phyloP scores from a whole-genome alignment of 306 rosid genomes.

The Hippophae gyantsensis region DNA sequence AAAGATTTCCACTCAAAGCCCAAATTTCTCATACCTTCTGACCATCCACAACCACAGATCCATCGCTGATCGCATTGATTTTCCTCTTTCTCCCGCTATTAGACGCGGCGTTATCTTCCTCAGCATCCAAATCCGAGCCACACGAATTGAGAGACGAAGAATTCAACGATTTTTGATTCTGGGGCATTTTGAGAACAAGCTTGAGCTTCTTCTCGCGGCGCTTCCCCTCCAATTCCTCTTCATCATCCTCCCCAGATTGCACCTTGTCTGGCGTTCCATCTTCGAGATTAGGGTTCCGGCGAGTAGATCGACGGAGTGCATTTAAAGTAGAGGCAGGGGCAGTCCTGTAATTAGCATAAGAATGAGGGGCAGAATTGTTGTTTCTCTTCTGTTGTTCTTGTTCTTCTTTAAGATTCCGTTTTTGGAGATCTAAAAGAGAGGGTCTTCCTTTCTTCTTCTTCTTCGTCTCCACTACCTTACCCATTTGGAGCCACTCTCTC shows the following conservation, averaged over 20 bases:
- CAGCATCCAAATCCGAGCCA: conserved; percentile 39
- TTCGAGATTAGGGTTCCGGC: conserved; percentile 48
- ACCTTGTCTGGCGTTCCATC: conserved; percentile 1
- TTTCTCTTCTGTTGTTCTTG: conserved; percentile 18
- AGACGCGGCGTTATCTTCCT: conserved; percentile 26
- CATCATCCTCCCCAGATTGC: conserved; percentile 13
- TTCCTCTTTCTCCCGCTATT: conserved; percentile 32
- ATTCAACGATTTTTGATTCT: conserved; percentile 35
- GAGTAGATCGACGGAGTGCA: conserved; percentile 52
- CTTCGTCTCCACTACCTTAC: conserved; percentile 63
- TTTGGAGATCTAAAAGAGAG: conserved; percentile 65
- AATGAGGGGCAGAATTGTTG: conserved; percentile 23
- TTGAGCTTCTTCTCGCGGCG: conserved; percentile 56
- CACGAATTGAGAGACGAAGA: conserved; percentile 35
- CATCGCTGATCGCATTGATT: conserved; percentile 36
- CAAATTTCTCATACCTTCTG: conserved; percentile 32
- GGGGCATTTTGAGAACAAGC: conserved; percentile 41
- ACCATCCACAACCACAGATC: conserved; percentile 30
- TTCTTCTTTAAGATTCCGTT: conserved; percentile 41
- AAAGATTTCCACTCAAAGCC: conserved; percentile 6
- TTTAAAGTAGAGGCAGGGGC: conserved; percentile 8
- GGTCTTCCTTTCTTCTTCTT: conserved; percentile 79
- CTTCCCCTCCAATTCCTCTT: conserved; percentile 20
- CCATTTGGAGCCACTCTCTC: conserved; percentile 29
- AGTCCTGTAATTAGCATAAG: conserved; percentile 33